A percentile compares a stretch with the other conserved stretches of the same genome.
Conservation (phyloP, 192 early-diverging fungal species). For the Coemansia sp. region DNA sequence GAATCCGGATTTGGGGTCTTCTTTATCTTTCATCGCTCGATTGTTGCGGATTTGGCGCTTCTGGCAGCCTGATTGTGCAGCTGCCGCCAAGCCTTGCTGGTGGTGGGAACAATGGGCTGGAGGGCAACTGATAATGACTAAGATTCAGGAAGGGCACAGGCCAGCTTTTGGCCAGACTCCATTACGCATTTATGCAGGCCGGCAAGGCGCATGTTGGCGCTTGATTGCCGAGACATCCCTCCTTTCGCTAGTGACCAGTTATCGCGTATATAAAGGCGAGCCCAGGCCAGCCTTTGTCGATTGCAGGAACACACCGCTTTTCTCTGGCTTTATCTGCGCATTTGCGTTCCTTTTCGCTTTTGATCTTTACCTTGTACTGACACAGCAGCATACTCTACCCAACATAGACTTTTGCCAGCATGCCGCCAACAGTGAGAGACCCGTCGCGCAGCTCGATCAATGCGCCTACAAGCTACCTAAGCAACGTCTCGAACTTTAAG, state of each 20-base stretch:
- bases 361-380: neutral
- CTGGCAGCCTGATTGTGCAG: neutral
- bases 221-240: conserved; percentile 11
- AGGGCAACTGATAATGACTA: conserved; percentile 2
- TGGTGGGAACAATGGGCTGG: neutral
- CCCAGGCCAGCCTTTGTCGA: neutral
- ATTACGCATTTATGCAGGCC: conserved; percentile 19
- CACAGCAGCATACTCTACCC: neutral
- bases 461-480: conserved; percentile 64
- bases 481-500: conserved; percentile 85
- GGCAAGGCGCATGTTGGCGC: neutral
- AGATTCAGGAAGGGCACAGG: conserved; percentile 5
- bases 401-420: conserved; percentile 38
- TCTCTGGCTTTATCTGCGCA: neutral
- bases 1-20: conserved; percentile 1
- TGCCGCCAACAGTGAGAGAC: conserved; percentile 37
- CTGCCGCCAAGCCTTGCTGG: neutral
- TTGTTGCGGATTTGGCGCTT: too few relatives aligned
- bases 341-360: conserved; percentile 2
- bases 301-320: neutral
- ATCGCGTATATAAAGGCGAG: conserved; percentile 2
- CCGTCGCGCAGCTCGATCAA: conserved; percentile 50
- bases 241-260: conserved; percentile 12
- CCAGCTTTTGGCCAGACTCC: neutral
- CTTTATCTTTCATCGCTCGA: neutral